Evolutionary conservation across 2,329 filamentous ascomycete species (phyloP), one percentile per base, ranked within the genome.

Genomic region (Hirsutella minnesotensis): DNA sequence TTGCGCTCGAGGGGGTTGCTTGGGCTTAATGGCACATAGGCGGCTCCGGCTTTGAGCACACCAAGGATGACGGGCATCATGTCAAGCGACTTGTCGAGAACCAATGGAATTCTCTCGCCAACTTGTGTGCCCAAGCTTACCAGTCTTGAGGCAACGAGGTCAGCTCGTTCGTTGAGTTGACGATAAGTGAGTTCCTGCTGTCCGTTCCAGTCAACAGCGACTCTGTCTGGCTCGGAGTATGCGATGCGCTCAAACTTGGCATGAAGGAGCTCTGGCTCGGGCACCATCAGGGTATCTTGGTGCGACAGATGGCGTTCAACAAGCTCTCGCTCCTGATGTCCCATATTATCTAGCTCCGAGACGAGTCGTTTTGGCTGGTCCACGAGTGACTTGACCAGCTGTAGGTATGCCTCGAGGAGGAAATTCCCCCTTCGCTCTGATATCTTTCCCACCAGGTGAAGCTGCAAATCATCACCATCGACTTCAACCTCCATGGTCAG

Each of bases 21-120:
- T 3, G 50, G 49, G 27, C 50, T 53, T 9, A 54, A 36, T 16
- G 52, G 50, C 2, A 53, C 42, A 7, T 51, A 53, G 1, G 51
- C 48, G 3, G 38, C 45, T 2, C 51, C 50, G 9, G 49, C 42
- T 15, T 50, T 51, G 33, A 53, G 41, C 2, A 50, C 42, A 0
- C 47, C 51, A 4, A 47, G 41, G 34, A 53, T 53, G 4, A 38
- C 41, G 9, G 48, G 42, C 10, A 53, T 46, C 47, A 49, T 49
- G 0, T 48, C 37, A 0, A 45, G 19, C 21, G 51, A 53, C 42
- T 53, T 52, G 0, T 47, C 24, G 2, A 34, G 31, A 5, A 34
- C 31, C 31, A 34, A 13, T 13, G 31, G 31, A 34, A 34, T 34
- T 13, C n/a, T 9, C 31, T 34, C 31, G 12, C 31, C 31, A 16